Evolutionary conservation across 176 grass and related monocot genomes (phyloP).

Genomic region (Rhipidocladum racemiflorum): DNA sequence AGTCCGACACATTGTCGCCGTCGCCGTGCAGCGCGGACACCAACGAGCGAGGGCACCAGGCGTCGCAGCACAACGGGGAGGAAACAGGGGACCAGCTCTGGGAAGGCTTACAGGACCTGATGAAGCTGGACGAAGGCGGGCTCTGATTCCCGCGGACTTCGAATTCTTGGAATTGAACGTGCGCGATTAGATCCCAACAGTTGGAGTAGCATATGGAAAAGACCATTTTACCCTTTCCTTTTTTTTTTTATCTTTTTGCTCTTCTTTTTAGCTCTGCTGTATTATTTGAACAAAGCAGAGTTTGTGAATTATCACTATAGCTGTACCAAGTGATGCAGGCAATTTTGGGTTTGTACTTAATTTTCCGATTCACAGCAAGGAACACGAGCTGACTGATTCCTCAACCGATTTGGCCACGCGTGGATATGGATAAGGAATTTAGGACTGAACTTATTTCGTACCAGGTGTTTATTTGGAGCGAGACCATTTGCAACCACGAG

Average conservation of each 20-base stretch:
- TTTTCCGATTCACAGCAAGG: background rate
- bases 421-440: background rate
- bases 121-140: conserved; percentile 49
- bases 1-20: conserved; percentile 31
- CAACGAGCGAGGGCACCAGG: background rate
- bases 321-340: background rate
- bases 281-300: conserved; percentile 49
- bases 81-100: conserved; percentile 50
- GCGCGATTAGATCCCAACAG: conserved; percentile 24
- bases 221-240: background rate
- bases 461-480: background rate
- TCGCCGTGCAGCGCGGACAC: conserved; percentile 17
- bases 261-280: conserved; percentile 12
- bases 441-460: background rate
- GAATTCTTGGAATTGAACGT: conserved; percentile 16
- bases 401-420: background rate
- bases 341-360: conserved; percentile 21
- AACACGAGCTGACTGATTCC: conserved; percentile 10
- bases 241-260: background rate
- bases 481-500: background rate
- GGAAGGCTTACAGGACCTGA: conserved; percentile 74
- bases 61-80: background rate
- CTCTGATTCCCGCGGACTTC: conserved; percentile 40
- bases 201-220: conserved; percentile 12
- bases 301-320: conserved; percentile 41